phyloP scores from a whole-genome alignment of 345 rosid species.

The Crucihimalaya himalaica region DNA sequence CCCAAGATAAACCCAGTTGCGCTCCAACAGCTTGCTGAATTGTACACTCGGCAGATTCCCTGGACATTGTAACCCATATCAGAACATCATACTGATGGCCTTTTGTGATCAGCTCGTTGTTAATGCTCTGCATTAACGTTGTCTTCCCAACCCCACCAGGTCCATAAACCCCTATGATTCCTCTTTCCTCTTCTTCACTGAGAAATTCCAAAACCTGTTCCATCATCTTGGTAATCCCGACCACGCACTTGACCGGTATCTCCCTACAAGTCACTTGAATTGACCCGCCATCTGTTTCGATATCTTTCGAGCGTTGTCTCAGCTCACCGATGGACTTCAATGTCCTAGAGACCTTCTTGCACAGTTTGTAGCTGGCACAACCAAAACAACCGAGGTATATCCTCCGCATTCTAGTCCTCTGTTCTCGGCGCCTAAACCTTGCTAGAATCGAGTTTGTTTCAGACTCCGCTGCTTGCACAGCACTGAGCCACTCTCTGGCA shows the following conservation, averaged over 20 bases:
- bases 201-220: conserved; percentile 24
- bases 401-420: conserved; percentile 3
- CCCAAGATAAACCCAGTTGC: conserved; percentile 45
- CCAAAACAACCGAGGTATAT: conserved; percentile 24
- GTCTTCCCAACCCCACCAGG: conserved; percentile 43
- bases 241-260: conserved; percentile 28
- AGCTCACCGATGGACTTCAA: conserved; percentile 22
- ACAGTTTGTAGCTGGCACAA: conserved; percentile 22
- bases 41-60: conserved; percentile 39
- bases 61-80: conserved; percentile 48
- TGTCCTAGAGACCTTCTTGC: conserved; percentile 16
- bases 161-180: conserved; percentile 39
- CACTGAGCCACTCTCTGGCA: conserved; percentile 27
- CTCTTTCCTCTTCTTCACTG: conserved; percentile 29
- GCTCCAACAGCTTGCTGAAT: conserved; percentile 45
- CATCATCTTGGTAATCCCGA: conserved; percentile 25
- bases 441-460: conserved; percentile 2
- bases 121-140: conserved; percentile 37
- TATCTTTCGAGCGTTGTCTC: conserved; percentile 14
- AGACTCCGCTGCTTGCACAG: conserved; percentile 2
- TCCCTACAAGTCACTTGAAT: conserved; percentile 6
- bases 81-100: conserved; percentile 39
- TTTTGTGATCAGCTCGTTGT: conserved; percentile 37
- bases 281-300: conserved; percentile 23
- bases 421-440: conserved; percentile 14